Percentiles rank a stretch among this genome's conserved stretches.
Evolutionary conservation across 2,329 filamentous ascomycete species (phyloP).

Genomic region (Onygenales sp.): DNA sequence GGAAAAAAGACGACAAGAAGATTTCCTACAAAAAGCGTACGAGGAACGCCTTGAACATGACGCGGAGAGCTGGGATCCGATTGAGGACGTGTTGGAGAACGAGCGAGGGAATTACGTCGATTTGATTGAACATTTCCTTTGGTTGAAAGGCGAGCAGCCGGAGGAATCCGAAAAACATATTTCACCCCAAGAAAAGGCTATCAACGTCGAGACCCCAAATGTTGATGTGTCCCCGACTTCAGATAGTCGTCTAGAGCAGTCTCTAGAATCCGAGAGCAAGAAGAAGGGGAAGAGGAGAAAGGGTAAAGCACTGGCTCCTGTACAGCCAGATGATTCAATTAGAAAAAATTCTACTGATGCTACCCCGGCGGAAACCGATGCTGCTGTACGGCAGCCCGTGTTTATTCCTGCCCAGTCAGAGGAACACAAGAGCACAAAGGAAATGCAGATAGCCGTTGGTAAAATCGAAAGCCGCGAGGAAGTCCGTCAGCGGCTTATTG

Average conservation of each 20-base stretch:
- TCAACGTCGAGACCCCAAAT: neutral
- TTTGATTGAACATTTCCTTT: slow-evolving; percentile 38
- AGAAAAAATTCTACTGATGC: neutral
- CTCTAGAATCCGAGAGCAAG: slow-evolving; percentile 11
- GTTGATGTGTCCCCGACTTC: no score
- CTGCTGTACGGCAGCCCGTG: neutral
- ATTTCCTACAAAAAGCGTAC: slow-evolving; percentile 34
- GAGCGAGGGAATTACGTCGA: slow-evolving; percentile 36
- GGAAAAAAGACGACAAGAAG: slow-evolving; percentile 34
- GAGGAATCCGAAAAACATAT: slow-evolving; percentile 5
- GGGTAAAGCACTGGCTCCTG: neutral
- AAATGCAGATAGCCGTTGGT: slow-evolving; percentile 22
- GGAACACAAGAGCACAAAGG: slow-evolving; percentile 12
- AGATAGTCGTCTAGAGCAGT: neutral
- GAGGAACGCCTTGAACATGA: slow-evolving; percentile 31
- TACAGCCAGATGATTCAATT: neutral
- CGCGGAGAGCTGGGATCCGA: slow-evolving; percentile 37
- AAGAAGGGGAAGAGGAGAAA: slow-evolving; percentile 23
- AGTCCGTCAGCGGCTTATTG: slow-evolving; percentile 31
- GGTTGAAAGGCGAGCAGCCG: slow-evolving; percentile 15
- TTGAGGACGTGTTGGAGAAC: slow-evolving; percentile 33
- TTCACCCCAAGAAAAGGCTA: neutral
- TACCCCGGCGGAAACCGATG: neutral
- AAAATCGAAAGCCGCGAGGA: slow-evolving; percentile 36
- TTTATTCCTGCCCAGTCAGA: neutral